These are phyloP conservation scores for Auricularia heimuer DNA, from an alignment of 768 basidiomycete genomes.

Conservation along the genomic window DNA sequence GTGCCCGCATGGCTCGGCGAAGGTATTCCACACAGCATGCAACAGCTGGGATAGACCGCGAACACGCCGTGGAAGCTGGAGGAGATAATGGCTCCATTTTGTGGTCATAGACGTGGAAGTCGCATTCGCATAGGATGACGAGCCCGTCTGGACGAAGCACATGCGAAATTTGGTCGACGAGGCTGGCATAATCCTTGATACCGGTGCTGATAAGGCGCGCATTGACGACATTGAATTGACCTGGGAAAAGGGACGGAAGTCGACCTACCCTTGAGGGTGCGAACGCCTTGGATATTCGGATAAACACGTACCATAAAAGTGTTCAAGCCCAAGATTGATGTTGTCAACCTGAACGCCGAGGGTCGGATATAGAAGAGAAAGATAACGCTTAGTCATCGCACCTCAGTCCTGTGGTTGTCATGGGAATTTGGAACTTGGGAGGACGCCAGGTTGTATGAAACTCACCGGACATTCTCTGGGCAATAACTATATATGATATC, in stretches of 20 bases:
- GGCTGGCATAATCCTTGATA: slow-evolving; percentile 56
- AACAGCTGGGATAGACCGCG: slow-evolving; percentile 13
- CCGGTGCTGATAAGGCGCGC: slow-evolving; percentile 63
- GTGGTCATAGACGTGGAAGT: slow-evolving; percentile 51
- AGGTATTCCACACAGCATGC: slow-evolving; percentile 52
- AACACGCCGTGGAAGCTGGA: not conserved
- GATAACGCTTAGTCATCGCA: slow-evolving; percentile 2
- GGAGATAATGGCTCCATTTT: slow-evolving; percentile 16
- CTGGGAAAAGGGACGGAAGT: slow-evolving; percentile 5
- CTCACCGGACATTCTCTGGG: not conserved
- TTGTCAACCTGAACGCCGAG: slow-evolving; percentile 57
- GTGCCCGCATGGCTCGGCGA: slow-evolving; percentile 39
- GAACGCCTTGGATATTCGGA: slow-evolving; percentile 49
- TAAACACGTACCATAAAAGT: slow-evolving; percentile 70
- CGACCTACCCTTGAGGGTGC: slow-evolving; percentile 31
- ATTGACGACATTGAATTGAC: slow-evolving; percentile 68
- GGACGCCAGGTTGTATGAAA: not conserved
- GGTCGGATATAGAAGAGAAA: slow-evolving; percentile 4
- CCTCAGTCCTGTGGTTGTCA: not conserved
- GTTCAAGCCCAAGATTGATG: slow-evolving; percentile 74
- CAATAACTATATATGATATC: not conserved
- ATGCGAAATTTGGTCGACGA: slow-evolving; percentile 58
- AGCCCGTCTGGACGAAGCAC: slow-evolving; percentile 65
- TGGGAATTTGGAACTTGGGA: not conserved
- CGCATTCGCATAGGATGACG: slow-evolving; percentile 56